These are phyloP conservation scores for Ustilago sp. DNA, from an alignment of 1,284 basidiomycete species.

Conservation along the genomic window DNA sequence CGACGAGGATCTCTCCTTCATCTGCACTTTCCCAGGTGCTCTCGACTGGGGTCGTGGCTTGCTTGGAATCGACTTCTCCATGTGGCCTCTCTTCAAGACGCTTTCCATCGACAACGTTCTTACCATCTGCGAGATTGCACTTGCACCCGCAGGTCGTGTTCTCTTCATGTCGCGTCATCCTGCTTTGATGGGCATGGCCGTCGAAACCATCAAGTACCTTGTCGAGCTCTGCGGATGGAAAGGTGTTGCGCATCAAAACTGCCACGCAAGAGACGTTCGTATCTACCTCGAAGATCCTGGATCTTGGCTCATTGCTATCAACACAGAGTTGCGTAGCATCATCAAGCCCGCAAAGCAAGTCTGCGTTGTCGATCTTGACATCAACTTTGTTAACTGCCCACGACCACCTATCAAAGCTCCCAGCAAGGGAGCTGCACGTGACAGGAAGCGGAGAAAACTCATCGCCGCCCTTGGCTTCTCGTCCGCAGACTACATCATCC, in stretches of 20 bases:
- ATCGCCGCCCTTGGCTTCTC: constrained; percentile 56
- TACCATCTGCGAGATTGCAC: constrained; percentile 91
- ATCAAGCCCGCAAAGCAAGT: constrained; percentile 79
- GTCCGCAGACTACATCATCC: constrained; percentile 60
- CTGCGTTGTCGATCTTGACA: constrained; percentile 91
- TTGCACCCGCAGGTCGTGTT: constrained; percentile 90
- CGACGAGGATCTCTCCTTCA: constrained; percentile 66
- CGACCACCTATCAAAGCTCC: constrained; percentile 83
- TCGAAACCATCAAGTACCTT: constrained; percentile 88
- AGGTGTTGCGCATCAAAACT: constrained; percentile 75
- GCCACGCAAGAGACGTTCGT: constrained; percentile 86
- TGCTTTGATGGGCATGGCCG: constrained; percentile 88
- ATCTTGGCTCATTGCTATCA: constrained; percentile 90
- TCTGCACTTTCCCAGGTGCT: constrained; percentile 70
- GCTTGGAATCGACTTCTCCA: constrained; percentile 77
- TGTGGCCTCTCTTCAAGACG: constrained; percentile 97
- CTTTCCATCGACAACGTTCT: constrained; percentile 93
- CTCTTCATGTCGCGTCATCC: constrained; percentile 91
- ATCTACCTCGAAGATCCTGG: constrained; percentile 80
- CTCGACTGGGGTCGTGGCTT: constrained; percentile 71
- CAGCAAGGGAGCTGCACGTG: constrained; percentile 83
- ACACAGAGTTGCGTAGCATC: constrained; percentile 85
- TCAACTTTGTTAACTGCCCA: constrained; percentile 86
- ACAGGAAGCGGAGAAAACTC: constrained; percentile 83
- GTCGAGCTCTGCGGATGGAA: constrained; percentile 94